Conservation (phyloP, 257 asterid genomes). For the Avicennia marina region DNA sequence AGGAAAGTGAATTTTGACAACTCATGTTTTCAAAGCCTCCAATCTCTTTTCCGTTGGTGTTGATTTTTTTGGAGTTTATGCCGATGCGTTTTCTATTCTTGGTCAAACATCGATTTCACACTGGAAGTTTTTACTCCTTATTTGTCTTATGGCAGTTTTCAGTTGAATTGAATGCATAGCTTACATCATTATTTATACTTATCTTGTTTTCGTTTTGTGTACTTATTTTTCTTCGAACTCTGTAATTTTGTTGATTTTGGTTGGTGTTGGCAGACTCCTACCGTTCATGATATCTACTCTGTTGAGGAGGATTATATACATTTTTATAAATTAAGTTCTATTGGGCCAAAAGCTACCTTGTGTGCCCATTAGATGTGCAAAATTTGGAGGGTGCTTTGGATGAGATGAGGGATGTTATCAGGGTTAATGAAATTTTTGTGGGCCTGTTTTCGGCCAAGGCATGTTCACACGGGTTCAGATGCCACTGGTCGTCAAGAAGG, state of each 20-base stretch:
- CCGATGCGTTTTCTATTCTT: slow-evolving; percentile 22
- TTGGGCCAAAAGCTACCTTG: slow-evolving; percentile 11
- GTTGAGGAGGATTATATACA: slow-evolving; percentile 19
- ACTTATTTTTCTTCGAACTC: slow-evolving; percentile 13
- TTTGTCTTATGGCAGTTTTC: background rate
- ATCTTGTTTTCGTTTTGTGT: background rate
- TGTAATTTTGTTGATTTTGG: slow-evolving; percentile 25
- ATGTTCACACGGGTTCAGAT: slow-evolving; percentile 41
- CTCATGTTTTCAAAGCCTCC: slow-evolving; percentile 20
- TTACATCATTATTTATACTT: background rate
- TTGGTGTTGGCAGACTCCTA: slow-evolving; percentile 24
- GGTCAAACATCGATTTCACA: slow-evolving; percentile 34
- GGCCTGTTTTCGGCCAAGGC: slow-evolving; percentile 73
- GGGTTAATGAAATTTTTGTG: slow-evolving; percentile 60
- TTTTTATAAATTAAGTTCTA: slow-evolving; percentile 13
- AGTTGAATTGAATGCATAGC: slow-evolving; percentile 1
- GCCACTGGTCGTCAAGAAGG: slow-evolving; percentile 66
- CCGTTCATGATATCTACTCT: slow-evolving; percentile 7
- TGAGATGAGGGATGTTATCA: slow-evolving; percentile 76
- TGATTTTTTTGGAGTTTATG: slow-evolving; percentile 31
- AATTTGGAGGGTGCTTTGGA: slow-evolving; percentile 44
- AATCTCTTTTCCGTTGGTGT: slow-evolving; percentile 22
- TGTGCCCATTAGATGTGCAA: slow-evolving; percentile 30
- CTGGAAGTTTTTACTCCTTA: slow-evolving; percentile 9
- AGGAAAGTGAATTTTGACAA: slow-evolving; percentile 31